Conservation (phyloP, 208 protist genomes). For the Leishmania major region DNA sequence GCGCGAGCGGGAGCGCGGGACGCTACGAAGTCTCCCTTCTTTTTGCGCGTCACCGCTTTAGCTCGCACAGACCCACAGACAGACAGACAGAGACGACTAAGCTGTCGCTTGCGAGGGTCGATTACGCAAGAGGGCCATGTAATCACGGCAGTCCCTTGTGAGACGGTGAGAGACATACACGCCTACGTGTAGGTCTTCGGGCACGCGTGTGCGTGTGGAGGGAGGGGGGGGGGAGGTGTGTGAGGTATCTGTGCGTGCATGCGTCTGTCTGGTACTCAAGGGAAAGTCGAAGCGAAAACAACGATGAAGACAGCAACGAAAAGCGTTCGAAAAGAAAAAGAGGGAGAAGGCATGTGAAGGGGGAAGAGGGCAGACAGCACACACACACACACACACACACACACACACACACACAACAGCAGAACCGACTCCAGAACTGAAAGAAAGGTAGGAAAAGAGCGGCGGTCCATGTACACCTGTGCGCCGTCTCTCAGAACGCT, state of each 20-base stretch:
- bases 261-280: neutral
- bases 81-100: too few relatives aligned
- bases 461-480: neutral
- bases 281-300: neutral
- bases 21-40: neutral
- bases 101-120: neutral
- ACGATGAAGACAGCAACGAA: slow-evolving; percentile 5
- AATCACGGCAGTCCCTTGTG: neutral
- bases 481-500: neutral
- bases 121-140: neutral
- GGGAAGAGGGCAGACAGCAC: slow-evolving; percentile 10
- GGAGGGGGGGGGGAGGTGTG: neutral
- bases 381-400: neutral
- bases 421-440: neutral
- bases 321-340: neutral
- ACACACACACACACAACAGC: slow-evolving; percentile 4
- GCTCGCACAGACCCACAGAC: too few relatives aligned
- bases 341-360: neutral
- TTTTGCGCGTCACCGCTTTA: neutral
- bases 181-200: neutral
- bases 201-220: neutral
- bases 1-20: neutral
- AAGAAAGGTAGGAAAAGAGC: neutral
- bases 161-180: neutral
- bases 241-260: neutral